Base-by-base conservation (phyloP, 306 rosid species). In the Canavalia gladiata region DNA sequence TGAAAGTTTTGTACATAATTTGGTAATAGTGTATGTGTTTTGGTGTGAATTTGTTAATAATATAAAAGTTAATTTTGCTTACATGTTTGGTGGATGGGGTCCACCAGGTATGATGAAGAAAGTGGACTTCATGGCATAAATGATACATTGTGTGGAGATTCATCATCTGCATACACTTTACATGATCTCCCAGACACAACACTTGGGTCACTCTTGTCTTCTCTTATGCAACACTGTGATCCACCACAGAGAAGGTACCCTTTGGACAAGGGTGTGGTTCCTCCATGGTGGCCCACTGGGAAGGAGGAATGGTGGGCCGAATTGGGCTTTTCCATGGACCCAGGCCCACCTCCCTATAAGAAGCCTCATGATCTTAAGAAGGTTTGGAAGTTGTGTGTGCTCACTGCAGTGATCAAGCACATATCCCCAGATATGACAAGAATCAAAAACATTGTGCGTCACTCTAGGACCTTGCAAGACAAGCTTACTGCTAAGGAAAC, bases 241-340 rank as follows among this genome's bases (percentile, higher is more conserved):
- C 98, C 98, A 0, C 93, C 97, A 0, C 98, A 91, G 55, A 70
- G 94, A 33, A 87, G 82, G 8, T 90, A 64, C 79, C 98, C 98
- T 1, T 34, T 91, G 71, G 97, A 89, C 13, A 91, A 80, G 80
- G 97, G 94, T 4, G 63, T 89, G 13, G 41, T 80, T 1, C 98
- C 98, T 3, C 98, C 97, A 0, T 94, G 98, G 98, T 94, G 98
- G 98, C 98, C 98, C 1, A 70, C 68, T 0, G 97, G 93, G 49
- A 62, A 33, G 4, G 98, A 91, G 68, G 58, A 33, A 0, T 94
- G 97, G 98, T 91, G 93, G 94, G 56, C 72, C 0, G 84, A 88
- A 25, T 7, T 90, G 41, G 91, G 87, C 6, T 29, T 86, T 5
- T 39, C 84, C 0, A 55, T 51, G 37, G 90, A 87, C 41, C 90